Base-by-base conservation (phyloP, 1,284 basidiomycete genomes). In the Inonotus hispidus region DNA sequence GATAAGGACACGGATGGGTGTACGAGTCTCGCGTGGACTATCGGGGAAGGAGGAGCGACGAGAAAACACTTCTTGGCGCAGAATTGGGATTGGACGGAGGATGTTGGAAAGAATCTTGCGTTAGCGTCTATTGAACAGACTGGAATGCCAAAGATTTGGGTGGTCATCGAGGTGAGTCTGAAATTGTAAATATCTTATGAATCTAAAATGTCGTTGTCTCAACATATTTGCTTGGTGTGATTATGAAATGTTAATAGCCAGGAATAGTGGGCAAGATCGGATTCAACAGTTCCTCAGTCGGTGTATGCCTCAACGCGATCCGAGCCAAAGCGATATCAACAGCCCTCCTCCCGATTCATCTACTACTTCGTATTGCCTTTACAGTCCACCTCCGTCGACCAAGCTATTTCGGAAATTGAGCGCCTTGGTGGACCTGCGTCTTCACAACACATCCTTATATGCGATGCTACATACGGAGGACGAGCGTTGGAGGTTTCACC, bases 211-310 rank as follows among this genome's bases (percentile, higher is more conserved):
- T n/a, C n/a, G n/a, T n/a, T n/a, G n/a, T n/a, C n/a, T n/a, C n/a
- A n/a, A n/a, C n/a, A n/a, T n/a, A n/a, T n/a, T n/a, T n/a, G n/a
- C n/a, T n/a, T n/a, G n/a, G n/a, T n/a, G n/a, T n/a, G n/a, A 38
- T 13, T 53, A 3, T 23, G 1, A 1, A 6, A 19, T 1, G 19
- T 6, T 23, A 21, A 16, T 38, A 74, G 73, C 70, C 73, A 5
- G 74, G 74, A 8, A 75, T 75, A 53, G 69, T 75, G 11, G 74
- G 74, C 16, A 75, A 75, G 64, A 75, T 75, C 47, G 74, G 74
- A 0, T 74, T 73, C 68, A 75, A 74, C 64, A 68, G 70, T 2
- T 58, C 66, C 7, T 74, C 73, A 2, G 71, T 75, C 35, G 72
- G 72, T 29, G 71, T 74, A 6, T 72, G 71, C 58, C 63, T 75